Evolutionary conservation across 331 rosid genomes (phyloP).

Genomic region (Malus hybrid): DNA sequence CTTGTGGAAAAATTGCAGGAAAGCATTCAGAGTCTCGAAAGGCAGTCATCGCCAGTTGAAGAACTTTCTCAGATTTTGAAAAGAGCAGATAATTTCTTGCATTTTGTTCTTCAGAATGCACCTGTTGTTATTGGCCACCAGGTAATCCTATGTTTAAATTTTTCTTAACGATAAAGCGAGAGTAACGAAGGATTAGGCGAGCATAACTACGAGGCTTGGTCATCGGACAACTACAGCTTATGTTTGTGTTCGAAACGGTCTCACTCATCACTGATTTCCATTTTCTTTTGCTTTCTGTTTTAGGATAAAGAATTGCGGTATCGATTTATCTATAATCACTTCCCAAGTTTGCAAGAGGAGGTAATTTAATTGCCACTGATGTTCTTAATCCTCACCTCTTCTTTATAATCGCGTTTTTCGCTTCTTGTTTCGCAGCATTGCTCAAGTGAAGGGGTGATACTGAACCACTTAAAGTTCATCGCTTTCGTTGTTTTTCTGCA

Average conservation of each 20-base stretch:
- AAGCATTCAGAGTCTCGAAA: conserved; percentile 57
- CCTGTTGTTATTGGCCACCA: conserved; percentile 99
- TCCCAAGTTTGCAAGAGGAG: conserved; percentile 92
- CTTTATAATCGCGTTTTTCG: not conserved
- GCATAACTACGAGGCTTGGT: not conserved
- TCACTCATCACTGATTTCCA: not conserved
- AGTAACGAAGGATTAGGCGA: not conserved
- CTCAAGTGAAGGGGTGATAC: not conserved
- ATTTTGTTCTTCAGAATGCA: conserved; percentile 98
- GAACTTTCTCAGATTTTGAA: conserved; percentile 90
- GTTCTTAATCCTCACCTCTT: conserved; percentile 4
- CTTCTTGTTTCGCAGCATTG: not conserved
- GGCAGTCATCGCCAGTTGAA: conserved; percentile 83
- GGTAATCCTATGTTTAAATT: conserved; percentile 24
- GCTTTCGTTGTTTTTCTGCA: conserved; percentile 22
- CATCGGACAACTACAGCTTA: not conserved
- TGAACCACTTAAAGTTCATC: not conserved
- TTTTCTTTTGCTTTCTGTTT: not conserved
- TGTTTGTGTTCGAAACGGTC: not conserved
- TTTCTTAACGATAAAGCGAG: not conserved
- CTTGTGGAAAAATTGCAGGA: conserved; percentile 66
- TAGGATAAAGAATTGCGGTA: conserved; percentile 95
- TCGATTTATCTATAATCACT: conserved; percentile 96
- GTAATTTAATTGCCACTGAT: conserved; percentile 42
- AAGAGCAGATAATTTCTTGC: conserved; percentile 95